phyloP scores from a whole-genome alignment of 2,329 filamentous ascomycete genomes.

The Cryphonectria nitschkei region DNA sequence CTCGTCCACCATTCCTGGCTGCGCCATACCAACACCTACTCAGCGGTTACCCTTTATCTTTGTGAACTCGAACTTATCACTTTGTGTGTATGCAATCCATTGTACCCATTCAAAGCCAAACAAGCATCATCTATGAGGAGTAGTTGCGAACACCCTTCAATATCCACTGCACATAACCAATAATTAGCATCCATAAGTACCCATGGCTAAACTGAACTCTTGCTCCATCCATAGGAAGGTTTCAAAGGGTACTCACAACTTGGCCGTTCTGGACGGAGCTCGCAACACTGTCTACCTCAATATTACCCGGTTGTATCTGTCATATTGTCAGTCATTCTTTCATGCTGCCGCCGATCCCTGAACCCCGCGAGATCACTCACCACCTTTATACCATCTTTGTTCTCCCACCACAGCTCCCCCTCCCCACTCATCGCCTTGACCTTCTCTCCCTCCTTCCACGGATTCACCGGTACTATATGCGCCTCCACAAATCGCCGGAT shows the following conservation, averaged over 20 bases:
- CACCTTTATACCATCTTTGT: slow-evolving; percentile 66
- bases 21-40: background rate
- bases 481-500: slow-evolving; percentile 81
- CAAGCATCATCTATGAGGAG: slow-evolving; percentile 30
- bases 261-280: slow-evolving; percentile 85
- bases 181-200: slow-evolving; percentile 26
- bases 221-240: no score
- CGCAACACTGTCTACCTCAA: slow-evolving; percentile 76
- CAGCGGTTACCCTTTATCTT: background rate
- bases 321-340: background rate
- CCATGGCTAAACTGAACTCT: no score
- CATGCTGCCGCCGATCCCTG: slow-evolving; percentile 6
- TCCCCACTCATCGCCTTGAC: slow-evolving; percentile 67
- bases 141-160: slow-evolving; percentile 58
- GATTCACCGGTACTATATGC: slow-evolving; percentile 75
- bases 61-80: background rate
- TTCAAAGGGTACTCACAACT: slow-evolving; percentile 53
- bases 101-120: background rate
- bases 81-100: background rate
- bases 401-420: slow-evolving; percentile 79
- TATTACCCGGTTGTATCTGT: slow-evolving; percentile 76
- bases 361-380: slow-evolving; percentile 48
- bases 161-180: slow-evolving; percentile 59
- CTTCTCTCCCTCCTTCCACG: slow-evolving; percentile 73
- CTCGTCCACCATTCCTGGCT: background rate